Evolutionary conservation across 208 protist species (phyloP).

Genomic region (Trypanosoma caninum): DNA sequence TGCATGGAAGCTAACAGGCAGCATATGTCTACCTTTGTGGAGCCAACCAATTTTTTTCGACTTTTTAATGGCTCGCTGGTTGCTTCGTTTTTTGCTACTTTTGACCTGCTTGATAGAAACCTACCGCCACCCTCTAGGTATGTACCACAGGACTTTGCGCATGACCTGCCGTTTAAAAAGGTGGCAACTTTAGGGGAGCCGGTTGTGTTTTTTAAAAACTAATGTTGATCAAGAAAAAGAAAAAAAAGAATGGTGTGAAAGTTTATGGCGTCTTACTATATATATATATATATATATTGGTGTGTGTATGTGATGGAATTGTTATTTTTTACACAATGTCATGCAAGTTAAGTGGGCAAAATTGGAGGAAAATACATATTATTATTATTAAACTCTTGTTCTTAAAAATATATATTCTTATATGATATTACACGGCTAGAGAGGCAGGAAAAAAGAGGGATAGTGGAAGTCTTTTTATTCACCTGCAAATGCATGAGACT

Average conservation of each 20-base stretch:
- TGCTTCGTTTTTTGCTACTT: constrained; percentile 72
- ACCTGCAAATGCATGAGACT: not conserved
- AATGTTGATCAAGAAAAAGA: not conserved
- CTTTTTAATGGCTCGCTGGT: constrained; percentile 86
- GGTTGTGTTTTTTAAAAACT: constrained; percentile 80
- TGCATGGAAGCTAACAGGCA: constrained; percentile 76
- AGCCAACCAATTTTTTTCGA: constrained; percentile 32
- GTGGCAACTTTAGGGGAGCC: constrained; percentile 67
- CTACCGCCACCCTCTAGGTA: constrained; percentile 72
- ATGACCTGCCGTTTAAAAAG: constrained; percentile 70
- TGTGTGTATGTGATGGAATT: too few relatives aligned
- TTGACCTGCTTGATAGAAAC: constrained; percentile 65
- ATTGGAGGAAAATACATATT: too few relatives aligned
- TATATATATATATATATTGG: too few relatives aligned
- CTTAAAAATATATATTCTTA: too few relatives aligned
- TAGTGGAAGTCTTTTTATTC: not conserved
- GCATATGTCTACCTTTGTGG: constrained; percentile 46
- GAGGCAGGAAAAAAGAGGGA: not conserved
- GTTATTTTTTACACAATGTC: too few relatives aligned
- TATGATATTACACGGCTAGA: too few relatives aligned
- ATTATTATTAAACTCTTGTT: too few relatives aligned
- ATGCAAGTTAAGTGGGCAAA: too few relatives aligned
- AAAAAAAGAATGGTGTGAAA: not conserved
- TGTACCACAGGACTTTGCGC: constrained; percentile 83
- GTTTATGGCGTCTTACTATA: not conserved